Evolutionary conservation across 345 rosid genomes (phyloP).

Genomic region (Anastatica hierochuntica): DNA sequence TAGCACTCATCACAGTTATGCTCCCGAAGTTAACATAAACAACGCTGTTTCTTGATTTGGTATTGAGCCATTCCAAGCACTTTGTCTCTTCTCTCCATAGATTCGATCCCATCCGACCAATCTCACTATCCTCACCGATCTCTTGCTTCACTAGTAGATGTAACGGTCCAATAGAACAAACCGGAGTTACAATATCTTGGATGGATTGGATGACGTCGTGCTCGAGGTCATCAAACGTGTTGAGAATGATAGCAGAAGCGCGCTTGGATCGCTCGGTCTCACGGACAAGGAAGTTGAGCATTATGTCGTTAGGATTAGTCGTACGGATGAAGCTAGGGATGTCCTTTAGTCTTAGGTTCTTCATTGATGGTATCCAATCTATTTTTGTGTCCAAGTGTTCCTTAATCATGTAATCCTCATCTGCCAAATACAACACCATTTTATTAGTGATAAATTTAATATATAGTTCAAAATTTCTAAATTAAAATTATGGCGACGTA

Average conservation of each 20-base stretch:
- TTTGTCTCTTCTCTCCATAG: too few species aligned
- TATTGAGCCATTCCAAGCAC: too few species aligned
- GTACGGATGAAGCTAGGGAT: conserved; percentile 16
- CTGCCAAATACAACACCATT: conserved; percentile 7
- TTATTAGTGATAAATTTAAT: not conserved
- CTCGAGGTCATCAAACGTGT: conserved; percentile 22
- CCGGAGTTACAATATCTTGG: conserved; percentile 20
- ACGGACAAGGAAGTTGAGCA: not conserved
- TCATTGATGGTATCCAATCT: too few species aligned
- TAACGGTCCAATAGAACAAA: not conserved
- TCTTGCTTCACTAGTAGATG: too few species aligned
- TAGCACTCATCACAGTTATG: too few species aligned
- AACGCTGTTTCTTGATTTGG: too few species aligned
- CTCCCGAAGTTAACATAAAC: too few species aligned
- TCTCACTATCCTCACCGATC: not conserved
- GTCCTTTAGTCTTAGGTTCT: conserved; percentile 25
- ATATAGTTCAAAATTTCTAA: too few species aligned
- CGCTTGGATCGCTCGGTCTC: not conserved
- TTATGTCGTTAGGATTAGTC: not conserved
- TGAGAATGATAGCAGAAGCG: conserved; percentile 5
- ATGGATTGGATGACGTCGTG: conserved; percentile 11
- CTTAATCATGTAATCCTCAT: conserved; percentile 18
- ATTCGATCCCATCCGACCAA: too few species aligned
- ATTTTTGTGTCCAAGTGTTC: conserved; percentile 25
- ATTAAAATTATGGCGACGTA: too few species aligned